Conservation (phyloP, 441 rosid species). For the Gossypium schwendimanii region DNA sequence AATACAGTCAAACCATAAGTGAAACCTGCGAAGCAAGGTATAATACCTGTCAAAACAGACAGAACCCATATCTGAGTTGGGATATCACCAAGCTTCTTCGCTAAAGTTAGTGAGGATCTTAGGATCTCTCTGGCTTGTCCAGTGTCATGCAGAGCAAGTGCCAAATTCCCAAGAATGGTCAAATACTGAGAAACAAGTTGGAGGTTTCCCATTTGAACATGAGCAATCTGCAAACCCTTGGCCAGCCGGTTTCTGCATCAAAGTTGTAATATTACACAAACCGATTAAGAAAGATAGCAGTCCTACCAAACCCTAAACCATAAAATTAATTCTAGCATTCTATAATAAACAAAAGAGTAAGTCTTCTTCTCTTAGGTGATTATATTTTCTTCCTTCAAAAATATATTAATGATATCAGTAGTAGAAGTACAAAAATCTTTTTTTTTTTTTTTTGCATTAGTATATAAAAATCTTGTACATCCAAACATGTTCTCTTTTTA, state of each 20-base stretch:
- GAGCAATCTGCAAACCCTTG: conserved; percentile 89
- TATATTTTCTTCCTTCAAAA: neutral
- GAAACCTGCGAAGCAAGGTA: neutral
- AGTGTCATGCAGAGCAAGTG: conserved; percentile 84
- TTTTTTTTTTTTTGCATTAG: no score
- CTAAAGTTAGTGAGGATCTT: conserved; percentile 80
- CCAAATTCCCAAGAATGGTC: conserved; percentile 84
- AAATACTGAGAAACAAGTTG: conserved; percentile 90
- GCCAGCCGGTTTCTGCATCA: conserved; percentile 76
- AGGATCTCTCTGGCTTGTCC: conserved; percentile 88
- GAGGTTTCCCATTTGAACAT: conserved; percentile 84
- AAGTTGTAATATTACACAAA: conserved; percentile 11
- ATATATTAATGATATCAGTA: neutral
- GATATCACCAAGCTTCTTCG: conserved; percentile 79
- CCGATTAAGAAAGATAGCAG: conserved; percentile 2
- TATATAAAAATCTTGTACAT: neutral
- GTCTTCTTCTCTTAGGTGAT: neutral
- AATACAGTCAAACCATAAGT: neutral
- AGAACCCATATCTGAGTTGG: conserved; percentile 96
- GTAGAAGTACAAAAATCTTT: neutral
- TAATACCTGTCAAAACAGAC: conserved; percentile 70
- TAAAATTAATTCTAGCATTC: neutral
- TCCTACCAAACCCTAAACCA: neutral
- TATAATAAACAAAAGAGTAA: neutral
- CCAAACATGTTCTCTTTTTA: neutral